Conservation (phyloP, 2,329 filamentous ascomycete species). For the Fonsecaea monophora region DNA sequence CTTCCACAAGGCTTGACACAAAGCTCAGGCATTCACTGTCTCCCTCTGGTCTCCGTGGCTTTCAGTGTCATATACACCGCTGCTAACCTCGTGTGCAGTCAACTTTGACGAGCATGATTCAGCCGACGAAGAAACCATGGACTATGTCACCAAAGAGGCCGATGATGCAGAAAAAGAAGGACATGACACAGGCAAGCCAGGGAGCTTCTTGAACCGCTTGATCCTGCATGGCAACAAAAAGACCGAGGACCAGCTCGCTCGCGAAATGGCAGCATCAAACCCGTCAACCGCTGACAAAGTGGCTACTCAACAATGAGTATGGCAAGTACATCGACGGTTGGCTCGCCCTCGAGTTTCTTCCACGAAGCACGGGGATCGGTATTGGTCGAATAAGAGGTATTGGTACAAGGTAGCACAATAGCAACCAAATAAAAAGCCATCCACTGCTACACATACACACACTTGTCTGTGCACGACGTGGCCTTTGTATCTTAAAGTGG, state of each 20-base stretch:
- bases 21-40: background rate
- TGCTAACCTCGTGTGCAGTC: constrained; percentile 17
- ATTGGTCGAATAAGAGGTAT: background rate
- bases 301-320: constrained; percentile 23
- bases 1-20: background rate
- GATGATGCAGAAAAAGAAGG: constrained; percentile 38
- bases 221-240: constrained; percentile 41
- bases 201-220: constrained; percentile 39
- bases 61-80: background rate
- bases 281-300: constrained; percentile 25
- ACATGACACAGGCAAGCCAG: constrained; percentile 35
- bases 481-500: background rate
- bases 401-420: constrained; percentile 11
- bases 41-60: background rate
- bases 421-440: constrained; percentile 11
- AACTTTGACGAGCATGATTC: constrained; percentile 39
- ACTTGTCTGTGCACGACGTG: background rate
- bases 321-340: background rate
- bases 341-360: background rate
- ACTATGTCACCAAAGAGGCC: constrained; percentile 37
- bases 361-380: background rate
- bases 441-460: background rate
- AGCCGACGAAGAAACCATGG: constrained; percentile 38
- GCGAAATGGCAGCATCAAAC: constrained; percentile 30
- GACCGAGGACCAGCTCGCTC: constrained; percentile 37